Conservation (phyloP, 2,329 filamentous ascomycete genomes). For the Nemania serpens region DNA sequence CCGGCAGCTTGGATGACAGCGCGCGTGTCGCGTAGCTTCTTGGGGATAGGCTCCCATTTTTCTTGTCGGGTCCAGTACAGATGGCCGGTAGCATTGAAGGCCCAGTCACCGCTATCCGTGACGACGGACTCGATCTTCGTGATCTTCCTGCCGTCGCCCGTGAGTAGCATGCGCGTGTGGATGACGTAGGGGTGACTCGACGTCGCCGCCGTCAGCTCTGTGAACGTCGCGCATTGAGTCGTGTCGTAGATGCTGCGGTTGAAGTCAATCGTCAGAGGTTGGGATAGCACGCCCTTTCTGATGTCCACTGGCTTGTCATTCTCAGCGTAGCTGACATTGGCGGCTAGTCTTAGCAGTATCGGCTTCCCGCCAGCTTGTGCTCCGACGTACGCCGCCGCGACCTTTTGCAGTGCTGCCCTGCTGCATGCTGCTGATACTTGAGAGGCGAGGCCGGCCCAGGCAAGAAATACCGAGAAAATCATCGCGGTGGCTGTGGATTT, state of each 20-base stretch:
- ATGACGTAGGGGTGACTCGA: constrained; percentile 42
- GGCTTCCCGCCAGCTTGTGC: constrained; percentile 33
- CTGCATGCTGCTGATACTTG: constrained; percentile 32
- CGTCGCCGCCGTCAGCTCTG: constrained; percentile 46
- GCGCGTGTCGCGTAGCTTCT: constrained; percentile 35
- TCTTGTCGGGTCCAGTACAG: constrained; percentile 38
- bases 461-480: constrained; percentile 29
- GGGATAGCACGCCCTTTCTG: constrained; percentile 35
- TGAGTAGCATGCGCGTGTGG: constrained; percentile 39
- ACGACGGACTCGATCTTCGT: constrained; percentile 39
- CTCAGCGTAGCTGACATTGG: constrained; percentile 39
- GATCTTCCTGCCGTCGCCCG: constrained; percentile 31
- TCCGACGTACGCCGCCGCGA: constrained; percentile 34
- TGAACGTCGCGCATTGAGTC: constrained; percentile 47
- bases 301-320: constrained; percentile 40
- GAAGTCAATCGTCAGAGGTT: constrained; percentile 43
- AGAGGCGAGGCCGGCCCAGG: constrained; percentile 23
- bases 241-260: constrained; percentile 44
- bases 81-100: constrained; percentile 40
- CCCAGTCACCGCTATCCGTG: constrained; percentile 41
- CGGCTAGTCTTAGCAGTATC: constrained; percentile 20
- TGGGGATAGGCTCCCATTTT: constrained; percentile 41
- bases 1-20: constrained; percentile 39
- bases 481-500: constrained; percentile 8
- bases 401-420: constrained; percentile 31